Evolutionary conservation across 768 basidiomycete species (phyloP).

Genomic region (Tylopilus plumbeoviolaceoides): DNA sequence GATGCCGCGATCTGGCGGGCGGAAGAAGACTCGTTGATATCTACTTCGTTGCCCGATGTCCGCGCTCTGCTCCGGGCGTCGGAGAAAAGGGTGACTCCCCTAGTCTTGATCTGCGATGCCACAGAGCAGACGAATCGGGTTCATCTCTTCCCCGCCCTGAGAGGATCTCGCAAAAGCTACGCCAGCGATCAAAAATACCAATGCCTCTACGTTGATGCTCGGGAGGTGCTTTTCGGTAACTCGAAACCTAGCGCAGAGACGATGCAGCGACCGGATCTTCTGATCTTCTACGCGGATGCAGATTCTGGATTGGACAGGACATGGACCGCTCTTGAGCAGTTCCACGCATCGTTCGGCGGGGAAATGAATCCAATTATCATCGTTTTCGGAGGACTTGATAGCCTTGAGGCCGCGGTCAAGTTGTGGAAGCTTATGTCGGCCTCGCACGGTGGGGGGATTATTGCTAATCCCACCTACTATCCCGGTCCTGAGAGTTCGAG

Average conservation of each 20-base stretch:
- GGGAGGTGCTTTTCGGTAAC: neutral
- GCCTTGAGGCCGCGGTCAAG: slow-evolving; percentile 9
- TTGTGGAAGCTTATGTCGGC: slow-evolving; percentile 17
- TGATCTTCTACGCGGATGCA: slow-evolving; percentile 20
- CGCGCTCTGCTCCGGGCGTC: slow-evolving; percentile 11
- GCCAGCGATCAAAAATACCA: slow-evolving; percentile 10
- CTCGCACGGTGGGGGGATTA: slow-evolving; percentile 9
- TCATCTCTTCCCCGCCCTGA: slow-evolving; percentile 1
- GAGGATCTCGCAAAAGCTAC: neutral
- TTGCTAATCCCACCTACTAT: slow-evolving; percentile 20
- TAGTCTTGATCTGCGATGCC: slow-evolving; percentile 17
- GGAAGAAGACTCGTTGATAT: slow-evolving; percentile 14
- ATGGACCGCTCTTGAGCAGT: slow-evolving; percentile 17
- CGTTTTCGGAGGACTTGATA: slow-evolving; percentile 19
- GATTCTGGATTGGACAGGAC: slow-evolving; percentile 4
- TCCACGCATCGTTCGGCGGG: slow-evolving; percentile 16
- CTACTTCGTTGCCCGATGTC: slow-evolving; percentile 20
- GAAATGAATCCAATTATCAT: slow-evolving; percentile 20
- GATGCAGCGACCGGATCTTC: slow-evolving; percentile 17
- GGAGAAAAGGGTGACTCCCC: slow-evolving; percentile 10
- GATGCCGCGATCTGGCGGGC: slow-evolving; percentile 20
- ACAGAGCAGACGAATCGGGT: slow-evolving; percentile 1
- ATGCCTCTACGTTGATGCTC: slow-evolving; percentile 10
- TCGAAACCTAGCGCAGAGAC: neutral
- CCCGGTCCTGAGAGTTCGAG: slow-evolving; percentile 9